Evolutionary conservation across 345 rosid species (phyloP), one percentile per base, ranked within the genome.

Genomic region (Rubroshorea leprosula): DNA sequence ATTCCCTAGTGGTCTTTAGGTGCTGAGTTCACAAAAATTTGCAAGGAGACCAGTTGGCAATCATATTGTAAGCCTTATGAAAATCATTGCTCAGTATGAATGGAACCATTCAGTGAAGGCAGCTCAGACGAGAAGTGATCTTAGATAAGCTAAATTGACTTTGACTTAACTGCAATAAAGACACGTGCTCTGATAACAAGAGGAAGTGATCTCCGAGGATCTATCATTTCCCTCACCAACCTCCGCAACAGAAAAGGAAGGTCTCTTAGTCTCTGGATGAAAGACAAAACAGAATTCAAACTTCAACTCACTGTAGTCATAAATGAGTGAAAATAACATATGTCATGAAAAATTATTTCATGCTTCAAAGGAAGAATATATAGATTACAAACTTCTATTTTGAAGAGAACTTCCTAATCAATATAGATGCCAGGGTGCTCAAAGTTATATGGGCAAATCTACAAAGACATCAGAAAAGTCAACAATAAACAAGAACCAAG

Each of bases 121-220:
- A n/a, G n/a, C n/a, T n/a, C n/a, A n/a, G n/a, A n/a, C n/a, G n/a
- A n/a, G n/a, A n/a, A 8, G 41, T 35, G 41, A 6, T n/a, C 41
- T 35, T 13, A 35, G 41, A 35, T 35, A 35, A 35, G 41, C 41
- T 35, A 2, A 35, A 19, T 26, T 56, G 79, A 90, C 72, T 87
- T 82, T n/a, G n/a, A 80, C 93, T 74, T 87, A 83, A 90, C 97
- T 69, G 97, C 77, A 56, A 83, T 64, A 68, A 77, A 89, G 49
- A 93, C 84, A 1, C 92, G 96, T 6, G 85, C 89, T 55, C 83
- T 78, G 60, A 93, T 81, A 61, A 89, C 83, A 59, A 89, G 61
- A 43, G 96, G 99, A 76, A 89, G 96, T 12, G 94, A 71, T 83
- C 97, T 89, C 69, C 54, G 83, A 38, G 97, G 97, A 79, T 89